These are phyloP conservation scores for Ophiocytium majus DNA, from an alignment of 352 stramenopile genomes.

Conservation along the genomic window DNA sequence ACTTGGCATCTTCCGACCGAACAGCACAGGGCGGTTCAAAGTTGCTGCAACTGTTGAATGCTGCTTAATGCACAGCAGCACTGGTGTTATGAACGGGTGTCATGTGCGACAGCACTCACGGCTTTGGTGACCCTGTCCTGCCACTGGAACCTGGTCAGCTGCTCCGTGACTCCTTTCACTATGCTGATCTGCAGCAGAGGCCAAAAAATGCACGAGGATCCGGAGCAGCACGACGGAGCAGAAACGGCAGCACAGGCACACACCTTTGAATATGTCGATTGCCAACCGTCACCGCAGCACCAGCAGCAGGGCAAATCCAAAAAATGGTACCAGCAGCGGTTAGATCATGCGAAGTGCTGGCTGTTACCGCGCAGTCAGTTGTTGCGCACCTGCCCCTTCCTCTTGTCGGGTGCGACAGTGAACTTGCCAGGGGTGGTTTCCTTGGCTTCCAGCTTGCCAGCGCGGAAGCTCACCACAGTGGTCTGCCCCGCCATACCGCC, in stretches of 20 bases:
- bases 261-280: neutral
- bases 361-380: neutral
- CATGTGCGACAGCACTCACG: constrained; percentile 48
- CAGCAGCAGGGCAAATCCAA: neutral
- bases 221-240: neutral
- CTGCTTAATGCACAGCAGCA: too few relatives aligned
- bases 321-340: neutral
- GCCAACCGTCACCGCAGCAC: neutral
- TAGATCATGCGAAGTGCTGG: neutral
- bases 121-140: constrained; percentile 76
- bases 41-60: too few relatives aligned
- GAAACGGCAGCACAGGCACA: neutral
- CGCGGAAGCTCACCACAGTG: constrained; percentile 78
- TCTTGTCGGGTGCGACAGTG: constrained; percentile 75
- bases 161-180: constrained; percentile 76
- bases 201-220: neutral
- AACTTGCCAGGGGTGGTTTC: constrained; percentile 71
- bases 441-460: constrained; percentile 77
- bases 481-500: too few relatives aligned
- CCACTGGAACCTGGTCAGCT: constrained; percentile 87
- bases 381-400: constrained; percentile 69
- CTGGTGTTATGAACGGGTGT: too few relatives aligned
- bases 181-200: constrained; percentile 60
- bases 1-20: too few relatives aligned
- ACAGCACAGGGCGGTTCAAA: too few relatives aligned